Evolutionary conservation across 768 basidiomycete species (phyloP).

Genomic region (Amanita brunnescens): DNA sequence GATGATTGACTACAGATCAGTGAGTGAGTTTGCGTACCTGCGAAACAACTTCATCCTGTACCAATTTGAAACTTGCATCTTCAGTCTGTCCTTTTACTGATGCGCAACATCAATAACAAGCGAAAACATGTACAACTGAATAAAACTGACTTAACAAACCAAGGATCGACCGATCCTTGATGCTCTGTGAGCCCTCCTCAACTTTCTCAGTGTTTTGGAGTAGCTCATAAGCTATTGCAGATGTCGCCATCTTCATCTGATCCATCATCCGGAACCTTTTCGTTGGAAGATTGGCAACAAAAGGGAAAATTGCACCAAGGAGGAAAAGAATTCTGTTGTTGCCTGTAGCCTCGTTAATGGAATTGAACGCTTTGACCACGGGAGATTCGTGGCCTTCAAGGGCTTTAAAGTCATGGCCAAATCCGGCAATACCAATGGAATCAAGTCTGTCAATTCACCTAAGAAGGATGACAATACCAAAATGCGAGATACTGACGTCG

Average conservation of each 20-base stretch:
- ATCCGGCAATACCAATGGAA: slow-evolving; percentile 49
- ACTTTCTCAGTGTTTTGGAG: slow-evolving; percentile 28
- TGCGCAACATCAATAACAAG: background rate
- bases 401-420: slow-evolving; percentile 47
- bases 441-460: slow-evolving; percentile 32
- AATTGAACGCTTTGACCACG: slow-evolving; percentile 33
- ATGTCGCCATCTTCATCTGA: slow-evolving; percentile 25
- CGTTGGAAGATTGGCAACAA: slow-evolving; percentile 28
- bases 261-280: slow-evolving; percentile 20
- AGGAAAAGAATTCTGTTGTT: slow-evolving; percentile 22
- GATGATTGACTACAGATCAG: slow-evolving; percentile 3
- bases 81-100: slow-evolving; percentile 28
- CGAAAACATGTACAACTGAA: background rate
- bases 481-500: slow-evolving; percentile 24
- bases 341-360: slow-evolving; percentile 16
- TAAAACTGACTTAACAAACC: slow-evolving; percentile 24
- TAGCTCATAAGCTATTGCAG: slow-evolving; percentile 29
- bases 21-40: slow-evolving; percentile 17
- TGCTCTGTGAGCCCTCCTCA: slow-evolving; percentile 14
- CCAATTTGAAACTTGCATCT: slow-evolving; percentile 23
- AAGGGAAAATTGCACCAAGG: slow-evolving; percentile 27
- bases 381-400: slow-evolving; percentile 37
- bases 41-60: slow-evolving; percentile 28
- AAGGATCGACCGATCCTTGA: slow-evolving; percentile 32
- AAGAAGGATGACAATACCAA: too few species aligned